Conservation (phyloP, 1,284 basidiomycete species). For the Cystobasidium pallidum region DNA sequence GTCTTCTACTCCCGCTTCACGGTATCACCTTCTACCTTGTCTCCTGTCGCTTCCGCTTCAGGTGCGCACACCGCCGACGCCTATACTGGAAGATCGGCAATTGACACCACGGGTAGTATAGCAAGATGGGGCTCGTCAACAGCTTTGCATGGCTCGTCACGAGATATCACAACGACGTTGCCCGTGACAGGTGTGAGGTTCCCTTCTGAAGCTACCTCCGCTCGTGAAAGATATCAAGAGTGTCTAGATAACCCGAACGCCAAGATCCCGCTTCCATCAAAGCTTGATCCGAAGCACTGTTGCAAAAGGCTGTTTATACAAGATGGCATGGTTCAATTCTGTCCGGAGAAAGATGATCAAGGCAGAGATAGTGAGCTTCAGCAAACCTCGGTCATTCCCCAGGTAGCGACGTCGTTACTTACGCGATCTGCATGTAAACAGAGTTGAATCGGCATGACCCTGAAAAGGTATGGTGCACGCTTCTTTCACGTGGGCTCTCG, state of each 20-base stretch:
- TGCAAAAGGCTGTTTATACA: constrained; percentile 39
- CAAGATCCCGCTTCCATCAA: constrained; percentile 35
- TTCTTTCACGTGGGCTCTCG: neutral
- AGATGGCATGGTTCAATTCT: constrained; percentile 33
- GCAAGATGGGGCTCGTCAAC: constrained; percentile 2
- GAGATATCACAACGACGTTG: neutral
- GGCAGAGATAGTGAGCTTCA: constrained; percentile 35
- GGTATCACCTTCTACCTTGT: constrained; percentile 18
- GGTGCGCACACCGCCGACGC: constrained; percentile 50
- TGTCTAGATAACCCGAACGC: neutral
- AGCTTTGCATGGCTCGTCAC: neutral
- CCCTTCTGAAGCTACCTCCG: constrained; percentile 17
- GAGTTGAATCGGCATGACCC: constrained; percentile 34
- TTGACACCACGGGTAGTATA: neutral
- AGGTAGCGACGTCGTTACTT: neutral
- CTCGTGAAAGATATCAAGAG: constrained; percentile 11
- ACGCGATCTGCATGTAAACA: neutral
- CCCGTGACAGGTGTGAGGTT: neutral
- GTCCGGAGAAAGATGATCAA: constrained; percentile 37
- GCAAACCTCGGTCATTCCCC: neutral
- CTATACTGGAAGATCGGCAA: constrained; percentile 9
- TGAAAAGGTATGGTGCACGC: constrained; percentile 21
- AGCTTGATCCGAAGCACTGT: constrained; percentile 38
- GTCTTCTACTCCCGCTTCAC: constrained; percentile 69
- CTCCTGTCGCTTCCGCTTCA: constrained; percentile 43